These are phyloP conservation scores for Ajuga chamaepitys DNA, from an alignment of 257 asterid genomes.

Conservation along the genomic window DNA sequence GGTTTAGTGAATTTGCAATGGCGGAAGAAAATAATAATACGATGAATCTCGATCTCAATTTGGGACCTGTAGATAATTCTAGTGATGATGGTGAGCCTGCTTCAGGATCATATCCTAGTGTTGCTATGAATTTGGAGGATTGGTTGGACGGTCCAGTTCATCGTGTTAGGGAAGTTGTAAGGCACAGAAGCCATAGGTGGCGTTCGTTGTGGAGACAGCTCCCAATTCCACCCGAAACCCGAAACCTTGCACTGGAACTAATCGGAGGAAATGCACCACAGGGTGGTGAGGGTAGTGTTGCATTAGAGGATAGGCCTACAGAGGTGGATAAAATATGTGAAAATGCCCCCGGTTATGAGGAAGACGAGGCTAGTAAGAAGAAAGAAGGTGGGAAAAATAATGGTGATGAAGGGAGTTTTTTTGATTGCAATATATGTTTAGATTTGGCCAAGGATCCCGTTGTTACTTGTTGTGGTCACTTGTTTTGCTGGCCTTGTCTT, in stretches of 20 bases:
- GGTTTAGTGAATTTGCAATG: conserved; percentile 29
- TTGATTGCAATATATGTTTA: conserved; percentile 91
- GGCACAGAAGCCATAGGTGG: conserved; percentile 60
- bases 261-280: conserved; percentile 45
- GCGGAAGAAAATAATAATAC: conserved; percentile 52
- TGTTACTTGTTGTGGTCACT: conserved; percentile 95
- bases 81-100: conserved; percentile 35
- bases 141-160: conserved; percentile 45
- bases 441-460: conserved; percentile 92
- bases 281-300: conserved; percentile 73
- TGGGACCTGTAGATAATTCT: conserved; percentile 75
- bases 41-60: conserved; percentile 89
- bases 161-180: conserved; percentile 43
- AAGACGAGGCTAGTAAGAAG: conserved; percentile 49
- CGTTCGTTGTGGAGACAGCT: conserved; percentile 62
- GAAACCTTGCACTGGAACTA: conserved; percentile 58
- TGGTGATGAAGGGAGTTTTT: conserved; percentile 63
- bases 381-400: conserved; percentile 51
- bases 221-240: conserved; percentile 58
- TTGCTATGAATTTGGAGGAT: conserved; percentile 72
- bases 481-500: conserved; percentile 96
- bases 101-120: conserved; percentile 34
- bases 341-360: conserved; percentile 33
- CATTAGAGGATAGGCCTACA: conserved; percentile 35
- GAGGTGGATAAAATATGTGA: conserved; percentile 47